Conservation (phyloP, 257 asterid species). For the Henckelia pumila region DNA sequence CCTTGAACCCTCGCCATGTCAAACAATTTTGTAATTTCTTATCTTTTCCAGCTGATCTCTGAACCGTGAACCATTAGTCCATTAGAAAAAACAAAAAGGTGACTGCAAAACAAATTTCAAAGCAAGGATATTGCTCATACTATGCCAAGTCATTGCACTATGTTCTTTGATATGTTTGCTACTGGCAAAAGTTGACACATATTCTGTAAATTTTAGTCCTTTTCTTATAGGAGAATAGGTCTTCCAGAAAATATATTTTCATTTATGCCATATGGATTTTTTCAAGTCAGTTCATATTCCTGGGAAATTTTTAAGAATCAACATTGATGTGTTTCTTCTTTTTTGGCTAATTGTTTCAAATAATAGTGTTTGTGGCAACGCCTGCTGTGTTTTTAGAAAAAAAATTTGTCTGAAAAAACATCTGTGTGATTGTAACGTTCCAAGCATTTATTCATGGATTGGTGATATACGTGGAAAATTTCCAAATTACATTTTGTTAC, state of each 20-base stretch:
- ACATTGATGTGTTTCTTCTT: not conserved
- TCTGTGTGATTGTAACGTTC: constrained; percentile 13
- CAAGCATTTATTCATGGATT: not conserved
- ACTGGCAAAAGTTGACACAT: not conserved
- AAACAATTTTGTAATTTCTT: not conserved
- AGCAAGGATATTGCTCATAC: not conserved
- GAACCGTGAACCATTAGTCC: not conserved
- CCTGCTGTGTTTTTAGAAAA: constrained; percentile 11
- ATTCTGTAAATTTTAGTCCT: not conserved
- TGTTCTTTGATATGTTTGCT: constrained; percentile 4
- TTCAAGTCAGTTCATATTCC: not conserved
- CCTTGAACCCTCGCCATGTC: not conserved
- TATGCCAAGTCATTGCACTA: not conserved
- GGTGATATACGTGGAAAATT: constrained; percentile 12
- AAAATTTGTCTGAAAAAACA: constrained; percentile 11
- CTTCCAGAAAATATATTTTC: constrained; percentile 5
- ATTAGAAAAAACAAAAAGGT: constrained; percentile 5
- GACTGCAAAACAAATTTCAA: not conserved
- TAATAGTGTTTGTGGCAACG: constrained; percentile 9
- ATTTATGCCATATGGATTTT: not conserved
- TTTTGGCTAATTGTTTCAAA: constrained; percentile 8
- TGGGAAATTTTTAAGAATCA: not conserved
- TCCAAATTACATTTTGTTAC: constrained; percentile 14
- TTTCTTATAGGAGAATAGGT: not conserved
- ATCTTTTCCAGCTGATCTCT: constrained; percentile 1